phyloP scores from a whole-genome alignment of 1,284 basidiomycete genomes.

The Leccinum insolens region DNA sequence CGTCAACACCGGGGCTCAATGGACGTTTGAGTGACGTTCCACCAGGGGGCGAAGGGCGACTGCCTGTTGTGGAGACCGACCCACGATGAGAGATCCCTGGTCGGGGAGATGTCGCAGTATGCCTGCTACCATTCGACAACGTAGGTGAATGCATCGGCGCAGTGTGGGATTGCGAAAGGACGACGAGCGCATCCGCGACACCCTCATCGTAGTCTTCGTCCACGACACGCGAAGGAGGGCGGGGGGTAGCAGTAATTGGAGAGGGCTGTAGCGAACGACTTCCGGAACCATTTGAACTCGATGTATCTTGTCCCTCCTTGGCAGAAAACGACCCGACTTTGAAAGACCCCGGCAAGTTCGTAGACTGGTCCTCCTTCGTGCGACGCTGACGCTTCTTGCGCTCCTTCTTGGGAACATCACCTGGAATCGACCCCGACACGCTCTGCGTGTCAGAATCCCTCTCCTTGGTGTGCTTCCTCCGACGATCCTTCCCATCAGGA shows the following conservation, averaged over 20 bases:
- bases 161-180: conserved; percentile 43
- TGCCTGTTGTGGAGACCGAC: conserved; percentile 52
- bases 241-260: conserved; percentile 60
- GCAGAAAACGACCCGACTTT: conserved; percentile 40
- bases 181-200: conserved; percentile 72
- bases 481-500: conserved; percentile 34
- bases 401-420: conserved; percentile 43
- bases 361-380: conserved; percentile 40
- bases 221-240: conserved; percentile 64
- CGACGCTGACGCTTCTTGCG: conserved; percentile 41
- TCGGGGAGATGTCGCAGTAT: conserved; percentile 50
- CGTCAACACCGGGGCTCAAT: conserved; percentile 64
- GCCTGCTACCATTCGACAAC: conserved; percentile 53
- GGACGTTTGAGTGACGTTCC: no score
- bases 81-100: conserved; percentile 51
- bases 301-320: conserved; percentile 58
- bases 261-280: conserved; percentile 68
- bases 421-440: conserved; percentile 28
- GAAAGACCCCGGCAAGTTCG: conserved; percentile 36
- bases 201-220: conserved; percentile 87
- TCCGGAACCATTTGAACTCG: conserved; percentile 62
- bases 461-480: conserved; percentile 36
- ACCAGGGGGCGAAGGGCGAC: no score
- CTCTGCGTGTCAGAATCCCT: conserved; percentile 46
- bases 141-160: conserved; percentile 49